Evolutionary conservation across 345 rosid species (phyloP).

Genomic region (Rhizophora mangle): DNA sequence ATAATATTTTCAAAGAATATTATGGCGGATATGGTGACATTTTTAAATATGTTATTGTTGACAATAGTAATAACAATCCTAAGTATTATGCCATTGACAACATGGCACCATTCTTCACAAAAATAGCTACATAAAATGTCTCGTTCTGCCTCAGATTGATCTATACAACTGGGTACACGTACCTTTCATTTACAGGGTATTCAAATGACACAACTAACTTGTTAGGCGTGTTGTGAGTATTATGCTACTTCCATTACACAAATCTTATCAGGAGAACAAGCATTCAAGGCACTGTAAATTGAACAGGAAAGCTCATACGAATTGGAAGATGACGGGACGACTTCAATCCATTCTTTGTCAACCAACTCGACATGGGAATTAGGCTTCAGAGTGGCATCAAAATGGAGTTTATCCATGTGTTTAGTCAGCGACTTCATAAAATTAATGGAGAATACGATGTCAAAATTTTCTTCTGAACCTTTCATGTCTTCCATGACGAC

Average conservation of each 20-base stretch:
- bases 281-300: constrained; percentile 45
- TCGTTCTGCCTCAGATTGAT: no score
- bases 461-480: constrained; percentile 28
- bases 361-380: constrained; percentile 51
- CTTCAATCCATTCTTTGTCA: constrained; percentile 63
- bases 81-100: no score
- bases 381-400: constrained; percentile 35
- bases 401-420: constrained; percentile 40
- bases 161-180: no score
- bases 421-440: constrained; percentile 41
- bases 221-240: background rate
- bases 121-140: no score
- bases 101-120: no score
- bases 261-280: constrained; percentile 47
- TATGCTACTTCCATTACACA: constrained; percentile 55
- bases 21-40: no score
- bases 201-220: no score
- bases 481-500: constrained; percentile 23
- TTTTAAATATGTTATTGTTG: no score
- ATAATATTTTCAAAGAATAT: no score
- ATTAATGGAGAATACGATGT: constrained; percentile 48
- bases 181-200: no score
- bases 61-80: no score
- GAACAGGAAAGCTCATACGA: constrained; percentile 56
- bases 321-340: constrained; percentile 54